Evolutionary conservation across 495 filamentous ascomycete genomes (phyloP), one percentile per base, ranked within the genome.

Genomic region (Thermothielavioides terrestris): DNA sequence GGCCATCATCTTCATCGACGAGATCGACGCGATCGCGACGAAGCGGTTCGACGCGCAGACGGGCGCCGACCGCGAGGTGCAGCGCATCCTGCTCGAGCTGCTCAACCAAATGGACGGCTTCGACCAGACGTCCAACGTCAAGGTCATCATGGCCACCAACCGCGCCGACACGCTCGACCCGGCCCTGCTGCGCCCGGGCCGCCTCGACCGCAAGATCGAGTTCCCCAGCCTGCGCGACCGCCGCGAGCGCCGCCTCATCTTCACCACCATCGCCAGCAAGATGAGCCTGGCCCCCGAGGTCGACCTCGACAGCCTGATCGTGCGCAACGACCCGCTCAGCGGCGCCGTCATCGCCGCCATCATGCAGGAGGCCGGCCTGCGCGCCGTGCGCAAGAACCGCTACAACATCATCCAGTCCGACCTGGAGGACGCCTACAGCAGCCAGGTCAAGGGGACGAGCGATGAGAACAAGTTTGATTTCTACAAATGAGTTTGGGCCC

Each of bases 61-160:
- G 10, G 92, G 92, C 60, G 92, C 94, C 37, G 92, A 98, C 63
- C 81, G 92, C 65, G 92, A 98, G 70, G 92, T 98, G 21, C 92
- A 98, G 74, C 89, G 92, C 74, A 98, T 97, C 60, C 72, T 98
- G 49, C 81, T 98, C 47, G 92, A 98, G 66, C 75, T 98, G 52
- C 81, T 98, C 50, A 98, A 98, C 72, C 92, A 98, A 70, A 97
- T 98, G 92, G 92, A 98, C 68, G 92, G 92, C 53, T 98, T 98
- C 71, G 92, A 98, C 66, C 92, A 97, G 67, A 91, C 89, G 2
- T 85, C 88, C 69, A 97, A 97, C 64, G 94, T 98, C 66, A 98
- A 98, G 71, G 92, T 98, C 61, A 97, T 98, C 73, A 98, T 98
- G 92, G 92, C 92, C 49, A 98, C 92, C 54, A 98, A 98, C 73